These are phyloP conservation scores for Cerioporus squamosus DNA, from an alignment of 1,284 basidiomycete genomes.

Conservation along the genomic window DNA sequence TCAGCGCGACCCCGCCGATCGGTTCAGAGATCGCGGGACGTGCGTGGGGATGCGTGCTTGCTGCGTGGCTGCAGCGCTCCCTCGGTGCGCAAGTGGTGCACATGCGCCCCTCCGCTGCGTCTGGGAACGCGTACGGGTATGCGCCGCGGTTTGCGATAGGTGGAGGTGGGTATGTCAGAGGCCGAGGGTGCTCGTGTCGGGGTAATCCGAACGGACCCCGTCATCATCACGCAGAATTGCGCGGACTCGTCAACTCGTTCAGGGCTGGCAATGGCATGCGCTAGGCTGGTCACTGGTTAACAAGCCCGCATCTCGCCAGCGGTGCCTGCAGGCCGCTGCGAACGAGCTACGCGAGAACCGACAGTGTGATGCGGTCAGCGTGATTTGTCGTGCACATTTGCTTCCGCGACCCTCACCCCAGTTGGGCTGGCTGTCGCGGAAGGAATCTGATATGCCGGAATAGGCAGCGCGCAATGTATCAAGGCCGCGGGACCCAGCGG, in stretches of 20 bases:
- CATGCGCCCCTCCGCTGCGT: conserved; percentile 14
- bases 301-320: no score
- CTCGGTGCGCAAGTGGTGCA: conserved; percentile 8
- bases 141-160: conserved; percentile 14
- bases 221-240: background rate
- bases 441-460: conserved; percentile 21
- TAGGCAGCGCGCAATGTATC: conserved; percentile 14
- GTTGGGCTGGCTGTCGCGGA: conserved; percentile 16
- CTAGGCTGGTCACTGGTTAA: no score
- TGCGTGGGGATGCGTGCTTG: background rate
- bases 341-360: background rate
- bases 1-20: conserved; percentile 26
- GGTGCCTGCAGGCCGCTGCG: no score
- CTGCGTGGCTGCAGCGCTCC: conserved; percentile 2
- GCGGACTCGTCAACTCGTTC: background rate
- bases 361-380: no score
- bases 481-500: conserved; percentile 4
- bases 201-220: background rate
- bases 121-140: conserved; percentile 11
- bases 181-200: conserved; percentile 1
- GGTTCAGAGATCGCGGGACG: conserved; percentile 16
- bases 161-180: conserved; percentile 7
- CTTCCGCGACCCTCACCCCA: conserved; percentile 22
- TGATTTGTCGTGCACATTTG: conserved; percentile 24
- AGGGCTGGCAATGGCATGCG: background rate